phyloP scores from a whole-genome alignment of 352 stramenopile genomes.

The Phytophthora sp. region DNA sequence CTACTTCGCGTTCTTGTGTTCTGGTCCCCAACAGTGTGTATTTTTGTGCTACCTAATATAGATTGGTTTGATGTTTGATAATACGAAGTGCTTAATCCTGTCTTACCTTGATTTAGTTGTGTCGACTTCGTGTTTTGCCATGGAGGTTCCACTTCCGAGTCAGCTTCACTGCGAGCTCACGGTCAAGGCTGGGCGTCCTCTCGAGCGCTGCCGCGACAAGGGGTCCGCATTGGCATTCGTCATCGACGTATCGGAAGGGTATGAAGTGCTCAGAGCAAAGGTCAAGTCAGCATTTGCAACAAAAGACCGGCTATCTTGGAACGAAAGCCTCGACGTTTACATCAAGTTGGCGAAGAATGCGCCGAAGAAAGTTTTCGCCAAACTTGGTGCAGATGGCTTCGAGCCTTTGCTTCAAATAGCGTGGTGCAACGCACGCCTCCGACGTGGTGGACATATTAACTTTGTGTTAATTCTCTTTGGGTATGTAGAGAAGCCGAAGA shows the following conservation, averaged over 20 bases:
- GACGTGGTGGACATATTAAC: neutral
- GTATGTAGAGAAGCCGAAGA: constrained; percentile 7
- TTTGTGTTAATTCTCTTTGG: neutral
- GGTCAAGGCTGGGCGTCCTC: constrained; percentile 5
- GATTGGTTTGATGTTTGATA: too few species aligned
- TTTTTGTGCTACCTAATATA: too few species aligned
- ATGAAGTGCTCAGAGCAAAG: neutral
- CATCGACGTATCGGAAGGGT: constrained; percentile 9
- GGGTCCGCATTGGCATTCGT: constrained; percentile 6
- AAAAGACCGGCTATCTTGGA: neutral
- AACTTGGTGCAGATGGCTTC: constrained; percentile 7
- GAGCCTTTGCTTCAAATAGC: neutral
- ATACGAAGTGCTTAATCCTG: too few species aligned
- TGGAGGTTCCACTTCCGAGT: neutral
- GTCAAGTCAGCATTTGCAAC: constrained; percentile 12
- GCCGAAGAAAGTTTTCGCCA: constrained; percentile 9
- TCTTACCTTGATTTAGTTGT: too few species aligned
- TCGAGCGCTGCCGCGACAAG: constrained; percentile 20
- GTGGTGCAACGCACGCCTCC: neutral
- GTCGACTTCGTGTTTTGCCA: too few species aligned
- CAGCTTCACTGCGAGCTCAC: constrained; percentile 3
- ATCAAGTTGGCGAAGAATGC: constrained; percentile 12
- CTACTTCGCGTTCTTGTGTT: neutral
- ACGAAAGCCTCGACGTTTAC: constrained; percentile 1
- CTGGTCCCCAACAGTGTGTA: neutral